Evolutionary conservation across 2,329 filamentous ascomycete species (phyloP), one percentile per base, ranked within the genome.

Genomic region (Corniculantispora saksenae): DNA sequence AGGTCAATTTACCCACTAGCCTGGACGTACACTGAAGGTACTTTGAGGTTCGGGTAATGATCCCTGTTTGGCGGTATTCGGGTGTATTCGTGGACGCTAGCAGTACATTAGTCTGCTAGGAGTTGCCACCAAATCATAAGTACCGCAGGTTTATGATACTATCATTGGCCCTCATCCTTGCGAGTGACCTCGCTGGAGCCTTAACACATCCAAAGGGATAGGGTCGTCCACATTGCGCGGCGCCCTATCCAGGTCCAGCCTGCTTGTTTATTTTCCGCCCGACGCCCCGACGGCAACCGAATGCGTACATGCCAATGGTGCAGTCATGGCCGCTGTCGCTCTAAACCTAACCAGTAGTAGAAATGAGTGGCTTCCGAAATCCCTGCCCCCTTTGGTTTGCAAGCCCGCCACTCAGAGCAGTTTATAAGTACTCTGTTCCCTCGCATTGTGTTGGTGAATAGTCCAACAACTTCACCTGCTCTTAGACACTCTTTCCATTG

Each of bases 381-480:
- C 59, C 59, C 25, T 43, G 35, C 15, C 35, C 38, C 17, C 19
- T 45, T 54, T 29, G 25, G 19, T 32, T 17, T 17, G n/a, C 32
- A 32, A 32, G 12, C 43, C 17, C 19, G 25, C 23, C 21, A 19
- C 38, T 21, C 5, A 19, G 45, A 25, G n/a, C 50, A 21, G 25
- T 17, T 23, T 64, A 64, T 64, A 64, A 64, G 62, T 59, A 64
- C 32, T 55, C 55, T 59, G 43, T 25, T 25, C 55, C 48, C 61
- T 47, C 43, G 15, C 32, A n/a, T 19, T 40, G 51, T 53, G 40
- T 48, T 62, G 48, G 50, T 54, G 17, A 9, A 25, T 32, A n/a
- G 29, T 45, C 59, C 59, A 53, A 43, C 59, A 40, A 51, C 35
- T 29, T n/a, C 8, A 10, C 17, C 35, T 48, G 4, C 23, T 6